Conservation (phyloP, 352 stramenopile genomes). For the Phytophthora agathidicida region DNA sequence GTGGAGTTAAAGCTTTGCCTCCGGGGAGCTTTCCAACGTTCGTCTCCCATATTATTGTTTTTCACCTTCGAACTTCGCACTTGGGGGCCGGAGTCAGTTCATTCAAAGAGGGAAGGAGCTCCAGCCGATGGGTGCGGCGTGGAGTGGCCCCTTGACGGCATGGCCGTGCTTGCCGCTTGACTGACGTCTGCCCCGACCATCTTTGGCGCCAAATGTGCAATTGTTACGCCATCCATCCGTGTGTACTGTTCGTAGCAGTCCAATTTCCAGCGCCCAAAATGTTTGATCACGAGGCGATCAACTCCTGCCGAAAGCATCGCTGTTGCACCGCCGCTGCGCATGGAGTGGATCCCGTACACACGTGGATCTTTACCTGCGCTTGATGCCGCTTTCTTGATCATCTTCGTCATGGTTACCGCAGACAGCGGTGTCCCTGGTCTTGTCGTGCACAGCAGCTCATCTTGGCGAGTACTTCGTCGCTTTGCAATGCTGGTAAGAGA, state of each 20-base stretch:
- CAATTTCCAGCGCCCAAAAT: conserved; percentile 21
- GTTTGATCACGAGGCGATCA: conserved; percentile 19
- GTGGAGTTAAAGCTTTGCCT: too few relatives aligned
- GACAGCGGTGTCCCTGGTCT: neutral
- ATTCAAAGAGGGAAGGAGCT: conserved; percentile 3
- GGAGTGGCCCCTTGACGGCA: neutral
- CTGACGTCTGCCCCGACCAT: neutral
- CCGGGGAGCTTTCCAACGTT: too few relatives aligned
- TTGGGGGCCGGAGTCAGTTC: conserved; percentile 2
- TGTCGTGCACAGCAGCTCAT: conserved; percentile 1
- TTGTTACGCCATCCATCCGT: neutral
- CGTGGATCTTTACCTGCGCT: neutral
- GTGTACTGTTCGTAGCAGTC: conserved; percentile 23
- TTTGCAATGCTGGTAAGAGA: neutral
- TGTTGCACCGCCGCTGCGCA: conserved; percentile 21
- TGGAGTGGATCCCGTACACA: conserved; percentile 13
- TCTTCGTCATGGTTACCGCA: neutral
- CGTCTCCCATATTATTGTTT: too few relatives aligned
- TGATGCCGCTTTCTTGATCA: conserved; percentile 4
- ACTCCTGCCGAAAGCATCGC: conserved; percentile 12
- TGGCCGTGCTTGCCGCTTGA: neutral
- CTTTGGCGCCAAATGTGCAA: conserved; percentile 1
- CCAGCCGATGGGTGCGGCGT: neutral
- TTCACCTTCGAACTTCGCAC: conserved; percentile 2
- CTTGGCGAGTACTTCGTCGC: neutral